Percentiles rank a stretch among this genome's conserved stretches.
phyloP scores from a whole-genome alignment of 1,284 basidiomycete species.

The Fomes fomentarius region DNA sequence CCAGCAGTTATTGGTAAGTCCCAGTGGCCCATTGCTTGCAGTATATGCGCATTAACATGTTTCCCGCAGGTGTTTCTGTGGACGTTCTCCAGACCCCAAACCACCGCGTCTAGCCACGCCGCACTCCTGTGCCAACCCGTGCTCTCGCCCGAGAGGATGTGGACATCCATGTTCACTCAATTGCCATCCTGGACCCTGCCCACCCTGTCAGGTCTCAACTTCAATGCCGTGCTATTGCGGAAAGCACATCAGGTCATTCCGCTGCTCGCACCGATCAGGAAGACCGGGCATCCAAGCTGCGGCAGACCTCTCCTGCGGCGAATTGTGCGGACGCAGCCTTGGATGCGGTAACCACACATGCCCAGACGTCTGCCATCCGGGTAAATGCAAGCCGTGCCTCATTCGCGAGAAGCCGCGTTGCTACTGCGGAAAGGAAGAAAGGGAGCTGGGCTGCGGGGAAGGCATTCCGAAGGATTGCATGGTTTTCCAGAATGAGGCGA shows the following conservation, averaged over 20 bases:
- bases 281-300: conserved; percentile 33
- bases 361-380: conserved; percentile 69
- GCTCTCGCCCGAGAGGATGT: conserved; percentile 67
- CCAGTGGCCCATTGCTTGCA: neutral
- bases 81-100: conserved; percentile 71
- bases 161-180: conserved; percentile 72
- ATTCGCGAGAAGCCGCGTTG: conserved; percentile 61
- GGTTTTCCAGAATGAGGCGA: conserved; percentile 35
- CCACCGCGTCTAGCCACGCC: conserved; percentile 74
- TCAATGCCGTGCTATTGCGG: conserved; percentile 70
- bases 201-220: conserved; percentile 61
- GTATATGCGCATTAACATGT: neutral
- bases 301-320: conserved; percentile 65
- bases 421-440: conserved; percentile 77
- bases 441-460: conserved; percentile 68
- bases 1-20: conserved; percentile 69
- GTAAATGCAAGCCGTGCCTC: conserved; percentile 67
- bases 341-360: conserved; percentile 75
- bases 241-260: conserved; percentile 60
- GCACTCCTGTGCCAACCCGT: conserved; percentile 84
- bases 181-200: conserved; percentile 81
- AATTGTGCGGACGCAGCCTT: conserved; percentile 59
- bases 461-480: conserved; percentile 38
- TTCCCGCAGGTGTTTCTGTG: conserved; percentile 78
- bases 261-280: conserved; percentile 55